phyloP scores from a whole-genome alignment of 441 rosid species.

The Erodium chrysanthum region DNA sequence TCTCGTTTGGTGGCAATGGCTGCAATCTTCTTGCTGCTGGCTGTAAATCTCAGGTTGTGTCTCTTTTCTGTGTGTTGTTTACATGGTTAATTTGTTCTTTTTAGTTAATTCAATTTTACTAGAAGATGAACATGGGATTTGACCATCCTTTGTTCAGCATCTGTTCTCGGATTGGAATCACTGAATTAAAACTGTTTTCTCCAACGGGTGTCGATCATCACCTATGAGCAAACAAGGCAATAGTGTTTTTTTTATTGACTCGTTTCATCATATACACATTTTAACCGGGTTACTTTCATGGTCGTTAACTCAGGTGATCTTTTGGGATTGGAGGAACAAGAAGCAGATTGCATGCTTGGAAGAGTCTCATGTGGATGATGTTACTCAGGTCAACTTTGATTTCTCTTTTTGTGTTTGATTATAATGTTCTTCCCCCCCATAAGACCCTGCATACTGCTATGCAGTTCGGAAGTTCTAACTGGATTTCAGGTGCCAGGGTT shows the following conservation, averaged over 20 bases:
- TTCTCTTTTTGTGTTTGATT: not conserved
- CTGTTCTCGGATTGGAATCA: not conserved
- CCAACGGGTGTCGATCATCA: not conserved
- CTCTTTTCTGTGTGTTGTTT: not conserved
- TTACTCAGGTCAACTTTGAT: slow-evolving; percentile 59
- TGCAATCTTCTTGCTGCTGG: slow-evolving; percentile 76
- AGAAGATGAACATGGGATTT: not conserved
- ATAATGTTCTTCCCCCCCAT: not conserved
- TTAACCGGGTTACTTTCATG: not conserved
- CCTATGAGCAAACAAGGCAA: not conserved
- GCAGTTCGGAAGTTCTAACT: not conserved
- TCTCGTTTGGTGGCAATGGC: slow-evolving; percentile 63
- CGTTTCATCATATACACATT: not conserved
- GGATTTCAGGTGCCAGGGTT: not conserved
- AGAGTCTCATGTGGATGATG: slow-evolving; percentile 79
- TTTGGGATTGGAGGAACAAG: slow-evolving; percentile 94
- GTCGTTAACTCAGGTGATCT: slow-evolving; percentile 41
- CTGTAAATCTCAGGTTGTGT: slow-evolving; percentile 63
- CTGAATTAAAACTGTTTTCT: not conserved
- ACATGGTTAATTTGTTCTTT: not conserved
- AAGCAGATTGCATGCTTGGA: slow-evolving; percentile 87
- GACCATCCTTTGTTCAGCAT: not conserved
- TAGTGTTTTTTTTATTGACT: not conserved
- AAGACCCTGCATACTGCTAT: not conserved
- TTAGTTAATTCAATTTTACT: not conserved